These are phyloP conservation scores for Neurospora crassa DNA, from an alignment of 2,329 filamentous ascomycete genomes.

Conservation along the genomic window DNA sequence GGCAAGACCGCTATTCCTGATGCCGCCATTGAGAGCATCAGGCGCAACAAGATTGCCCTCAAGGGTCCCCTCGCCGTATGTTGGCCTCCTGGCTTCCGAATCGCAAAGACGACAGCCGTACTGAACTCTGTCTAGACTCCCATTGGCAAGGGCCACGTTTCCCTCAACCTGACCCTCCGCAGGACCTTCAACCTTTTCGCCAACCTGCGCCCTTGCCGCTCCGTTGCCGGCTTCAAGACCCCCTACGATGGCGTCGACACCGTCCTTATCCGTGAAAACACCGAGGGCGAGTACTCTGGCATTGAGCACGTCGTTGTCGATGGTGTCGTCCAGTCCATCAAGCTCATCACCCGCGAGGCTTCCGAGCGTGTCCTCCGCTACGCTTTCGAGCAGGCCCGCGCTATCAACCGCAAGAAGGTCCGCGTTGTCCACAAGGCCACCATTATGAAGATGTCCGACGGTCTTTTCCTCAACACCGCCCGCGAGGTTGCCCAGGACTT, in stretches of 20 bases:
- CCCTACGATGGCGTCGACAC: conserved; percentile 96
- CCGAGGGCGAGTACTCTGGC: conserved; percentile 98
- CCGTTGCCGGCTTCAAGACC: conserved; percentile 95
- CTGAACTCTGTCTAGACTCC: conserved; percentile 54
- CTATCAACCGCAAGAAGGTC: conserved; percentile 92
- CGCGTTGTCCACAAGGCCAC: conserved; percentile 99
- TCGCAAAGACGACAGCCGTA: conserved; percentile 4
- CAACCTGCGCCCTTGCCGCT: conserved; percentile 96
- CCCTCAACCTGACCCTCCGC: conserved; percentile 95
- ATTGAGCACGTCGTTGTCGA: conserved; percentile 98
- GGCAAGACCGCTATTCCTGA: conserved; percentile 94
- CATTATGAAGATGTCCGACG: conserved; percentile 99
- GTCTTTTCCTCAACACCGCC: conserved; percentile 88
- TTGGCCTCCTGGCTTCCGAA: conserved; percentile 14
- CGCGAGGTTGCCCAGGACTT: conserved; percentile 87
- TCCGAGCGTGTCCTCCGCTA: conserved; percentile 93
- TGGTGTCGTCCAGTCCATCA: conserved; percentile 97
- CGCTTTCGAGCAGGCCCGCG: conserved; percentile 95
- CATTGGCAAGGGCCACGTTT: conserved; percentile 97
- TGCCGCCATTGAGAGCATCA: conserved; percentile 85
- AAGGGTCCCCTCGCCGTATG: conserved; percentile 94
- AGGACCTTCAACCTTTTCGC: conserved; percentile 99
- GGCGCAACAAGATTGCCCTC: conserved; percentile 91
- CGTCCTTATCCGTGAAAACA: conserved; percentile 98
- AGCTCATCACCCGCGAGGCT: conserved; percentile 94